Conservation (phyloP, 139 green algal genomes). For the Chlorella sp. region DNA sequence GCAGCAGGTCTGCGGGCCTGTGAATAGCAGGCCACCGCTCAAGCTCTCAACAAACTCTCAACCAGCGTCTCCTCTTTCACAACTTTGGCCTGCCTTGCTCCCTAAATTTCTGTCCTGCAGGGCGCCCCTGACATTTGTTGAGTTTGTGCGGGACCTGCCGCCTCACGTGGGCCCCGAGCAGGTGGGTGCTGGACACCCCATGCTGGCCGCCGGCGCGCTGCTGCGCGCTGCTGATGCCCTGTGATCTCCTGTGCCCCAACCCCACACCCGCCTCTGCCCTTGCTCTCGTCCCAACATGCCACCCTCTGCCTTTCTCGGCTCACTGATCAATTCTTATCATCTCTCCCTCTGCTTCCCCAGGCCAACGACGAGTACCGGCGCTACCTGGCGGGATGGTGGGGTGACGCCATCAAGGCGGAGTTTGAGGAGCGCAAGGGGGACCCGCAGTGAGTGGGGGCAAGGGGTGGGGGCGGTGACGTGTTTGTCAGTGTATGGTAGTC, state of each 20-base stretch:
- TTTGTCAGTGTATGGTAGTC: no score
- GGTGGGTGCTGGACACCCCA: neutral
- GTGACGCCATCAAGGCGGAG: constrained; percentile 59
- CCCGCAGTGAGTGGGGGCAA: constrained; percentile 23
- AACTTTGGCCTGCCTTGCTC: neutral
- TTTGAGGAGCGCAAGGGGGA: constrained; percentile 67
- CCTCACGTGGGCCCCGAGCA: constrained; percentile 68
- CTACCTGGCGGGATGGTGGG: constrained; percentile 77
- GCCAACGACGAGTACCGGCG: constrained; percentile 69
- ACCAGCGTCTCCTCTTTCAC: neutral
- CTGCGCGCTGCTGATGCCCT: neutral
- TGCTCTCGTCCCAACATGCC: no score
- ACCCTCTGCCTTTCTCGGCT: no score
- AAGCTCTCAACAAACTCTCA: neutral
- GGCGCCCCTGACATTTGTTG: constrained; percentile 58
- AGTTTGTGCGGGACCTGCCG: constrained; percentile 64
- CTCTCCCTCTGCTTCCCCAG: neutral
- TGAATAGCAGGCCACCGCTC: neutral
- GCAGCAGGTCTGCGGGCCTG: no score
- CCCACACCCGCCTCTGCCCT: neutral
- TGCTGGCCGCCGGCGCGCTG: neutral
- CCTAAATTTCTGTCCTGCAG: neutral
- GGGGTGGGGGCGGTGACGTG: neutral
- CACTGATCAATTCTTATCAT: no score
- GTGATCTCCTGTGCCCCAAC: no score